phyloP scores from a whole-genome alignment of 140 eudicot genomes.

The Oenanthe javanica region DNA sequence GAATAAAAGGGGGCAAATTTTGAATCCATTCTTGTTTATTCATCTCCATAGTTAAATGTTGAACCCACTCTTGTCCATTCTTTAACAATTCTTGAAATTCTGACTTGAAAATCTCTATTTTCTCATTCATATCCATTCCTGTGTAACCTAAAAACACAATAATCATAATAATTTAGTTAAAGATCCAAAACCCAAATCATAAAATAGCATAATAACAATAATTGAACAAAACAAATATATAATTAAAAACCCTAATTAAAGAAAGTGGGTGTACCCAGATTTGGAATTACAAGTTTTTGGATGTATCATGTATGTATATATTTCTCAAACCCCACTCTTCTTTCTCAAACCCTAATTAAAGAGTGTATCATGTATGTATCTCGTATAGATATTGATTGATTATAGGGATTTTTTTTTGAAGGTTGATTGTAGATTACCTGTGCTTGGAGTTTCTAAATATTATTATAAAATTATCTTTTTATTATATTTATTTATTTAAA shows the following conservation, averaged over 20 bases:
- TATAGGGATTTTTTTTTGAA: no score
- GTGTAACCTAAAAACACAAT: background rate
- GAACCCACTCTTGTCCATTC: slow-evolving; percentile 14
- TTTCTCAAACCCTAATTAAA: background rate
- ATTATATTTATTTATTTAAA: no score
- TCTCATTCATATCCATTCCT: slow-evolving; percentile 55
- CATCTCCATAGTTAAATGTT: background rate
- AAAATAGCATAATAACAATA: background rate
- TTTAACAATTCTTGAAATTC: slow-evolving; percentile 37
- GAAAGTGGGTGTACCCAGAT: background rate
- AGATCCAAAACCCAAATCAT: background rate
- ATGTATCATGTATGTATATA: background rate
- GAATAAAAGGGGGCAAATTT: slow-evolving; percentile 9
- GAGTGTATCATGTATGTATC: no score
- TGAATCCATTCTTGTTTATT: background rate
- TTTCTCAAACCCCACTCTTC: background rate
- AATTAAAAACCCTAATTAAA: background rate
- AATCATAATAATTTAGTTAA: background rate
- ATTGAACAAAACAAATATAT: background rate
- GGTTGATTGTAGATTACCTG: no score
- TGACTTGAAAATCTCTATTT: slow-evolving; percentile 44
- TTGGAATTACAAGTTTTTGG: no score
- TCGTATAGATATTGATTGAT: no score
- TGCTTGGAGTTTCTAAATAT: no score
- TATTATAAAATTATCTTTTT: no score